These are phyloP conservation scores for Lepiota brunneoincarnata DNA, from an alignment of 768 basidiomycete genomes.

Conservation along the genomic window DNA sequence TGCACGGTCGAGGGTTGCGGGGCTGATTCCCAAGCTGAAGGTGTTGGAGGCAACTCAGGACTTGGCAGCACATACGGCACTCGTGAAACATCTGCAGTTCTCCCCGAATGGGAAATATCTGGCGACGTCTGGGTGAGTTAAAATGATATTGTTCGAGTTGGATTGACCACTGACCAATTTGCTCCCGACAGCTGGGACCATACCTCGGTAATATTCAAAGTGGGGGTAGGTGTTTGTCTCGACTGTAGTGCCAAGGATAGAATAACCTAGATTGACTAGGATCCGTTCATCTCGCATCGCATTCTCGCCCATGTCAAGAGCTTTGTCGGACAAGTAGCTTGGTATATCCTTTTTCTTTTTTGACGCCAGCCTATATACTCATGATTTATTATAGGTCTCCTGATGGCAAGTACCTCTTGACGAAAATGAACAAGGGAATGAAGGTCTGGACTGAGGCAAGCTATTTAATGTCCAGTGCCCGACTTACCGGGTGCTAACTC, in stretches of 20 bases:
- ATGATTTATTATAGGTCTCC: constrained; percentile 49
- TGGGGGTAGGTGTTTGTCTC: constrained; percentile 42
- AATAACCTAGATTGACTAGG: constrained; percentile 31
- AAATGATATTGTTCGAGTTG: background rate
- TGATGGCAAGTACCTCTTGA: constrained; percentile 56
- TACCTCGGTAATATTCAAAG: constrained; percentile 64
- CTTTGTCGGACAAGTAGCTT: constrained; percentile 78
- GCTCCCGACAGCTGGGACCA: constrained; percentile 56
- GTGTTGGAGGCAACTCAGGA: constrained; percentile 56
- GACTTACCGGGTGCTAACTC: background rate
- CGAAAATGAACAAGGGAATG: constrained; percentile 60
- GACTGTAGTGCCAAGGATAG: background rate
- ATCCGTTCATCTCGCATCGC: constrained; percentile 57
- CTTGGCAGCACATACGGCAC: constrained; percentile 59
- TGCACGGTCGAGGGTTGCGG: constrained; percentile 46
- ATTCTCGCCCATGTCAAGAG: constrained; percentile 65
- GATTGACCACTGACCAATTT: background rate
- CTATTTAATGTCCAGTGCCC: constrained; percentile 24
- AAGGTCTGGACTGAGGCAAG: constrained; percentile 72
- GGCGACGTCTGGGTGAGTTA: constrained; percentile 62
- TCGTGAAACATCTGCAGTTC: constrained; percentile 73
- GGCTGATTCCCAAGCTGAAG: constrained; percentile 53
- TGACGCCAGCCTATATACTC: background rate
- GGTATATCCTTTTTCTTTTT: constrained; percentile 34
- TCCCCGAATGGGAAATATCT: constrained; percentile 73